Evolutionary conservation across 208 protist genomes (phyloP).

Genomic region (Trypanosoma boissoni): DNA sequence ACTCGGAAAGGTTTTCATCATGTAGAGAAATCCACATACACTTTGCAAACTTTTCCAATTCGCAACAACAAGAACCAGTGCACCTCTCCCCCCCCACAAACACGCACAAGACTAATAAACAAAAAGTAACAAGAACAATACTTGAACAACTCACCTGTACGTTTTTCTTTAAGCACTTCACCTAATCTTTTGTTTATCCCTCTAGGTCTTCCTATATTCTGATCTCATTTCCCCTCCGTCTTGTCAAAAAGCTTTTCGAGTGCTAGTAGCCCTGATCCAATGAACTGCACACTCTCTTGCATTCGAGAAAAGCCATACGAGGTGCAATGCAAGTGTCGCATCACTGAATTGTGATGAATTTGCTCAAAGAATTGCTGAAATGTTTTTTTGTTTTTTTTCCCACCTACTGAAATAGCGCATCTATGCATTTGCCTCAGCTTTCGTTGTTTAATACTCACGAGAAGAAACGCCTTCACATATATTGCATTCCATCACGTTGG

Average conservation of each 20-base stretch:
- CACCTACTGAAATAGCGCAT: no score
- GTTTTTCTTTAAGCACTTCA: conserved; percentile 4
- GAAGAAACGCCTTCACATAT: no score
- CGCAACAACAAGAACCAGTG: no score
- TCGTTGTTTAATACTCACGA: no score
- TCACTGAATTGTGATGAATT: conserved; percentile 19
- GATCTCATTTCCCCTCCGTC: conserved; percentile 13
- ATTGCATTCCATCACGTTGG: no score
- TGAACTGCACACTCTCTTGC: conserved; percentile 14
- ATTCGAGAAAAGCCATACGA: conserved; percentile 8
- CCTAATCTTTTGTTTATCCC: conserved; percentile 14
- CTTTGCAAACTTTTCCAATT: no score
- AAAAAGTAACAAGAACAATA: conserved; percentile 17
- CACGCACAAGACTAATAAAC: conserved; percentile 15
- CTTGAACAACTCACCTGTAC: conserved; percentile 10
- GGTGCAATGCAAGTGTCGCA: conserved; percentile 15
- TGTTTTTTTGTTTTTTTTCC: conserved; percentile 12
- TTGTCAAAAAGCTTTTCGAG: conserved; percentile 13
- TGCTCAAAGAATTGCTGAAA: conserved; percentile 11
- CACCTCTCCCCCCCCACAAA: no score
- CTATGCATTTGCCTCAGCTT: no score
- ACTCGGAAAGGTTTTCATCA: no score
- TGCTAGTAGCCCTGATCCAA: conserved; percentile 11
- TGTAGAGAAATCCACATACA: no score
- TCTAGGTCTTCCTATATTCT: not conserved